phyloP scores from a whole-genome alignment of 23 red algal genomes.

The Gracilariopsis chorda region DNA sequence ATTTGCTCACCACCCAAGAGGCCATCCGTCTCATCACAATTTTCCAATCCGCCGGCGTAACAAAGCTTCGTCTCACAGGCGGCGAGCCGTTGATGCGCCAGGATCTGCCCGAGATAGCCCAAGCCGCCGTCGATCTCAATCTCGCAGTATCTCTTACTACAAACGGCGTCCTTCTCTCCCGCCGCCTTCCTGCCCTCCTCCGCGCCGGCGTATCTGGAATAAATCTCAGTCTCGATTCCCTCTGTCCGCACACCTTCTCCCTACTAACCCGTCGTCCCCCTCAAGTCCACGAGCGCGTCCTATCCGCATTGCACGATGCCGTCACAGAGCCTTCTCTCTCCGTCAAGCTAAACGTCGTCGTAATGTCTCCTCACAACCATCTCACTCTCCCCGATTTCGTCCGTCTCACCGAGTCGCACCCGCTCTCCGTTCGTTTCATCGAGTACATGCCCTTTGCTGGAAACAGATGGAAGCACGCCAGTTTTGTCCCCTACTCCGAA shows the following conservation, averaged over 20 bases:
- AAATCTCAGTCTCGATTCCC: constrained; percentile 83
- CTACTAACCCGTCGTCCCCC: constrained; percentile 60
- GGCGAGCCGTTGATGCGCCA: constrained; percentile 83
- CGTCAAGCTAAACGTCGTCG: constrained; percentile 91
- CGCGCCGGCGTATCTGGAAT: constrained; percentile 51
- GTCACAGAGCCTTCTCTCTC: constrained; percentile 21
- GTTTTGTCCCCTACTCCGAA: constrained; percentile 81
- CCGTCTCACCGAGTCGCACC: constrained; percentile 31
- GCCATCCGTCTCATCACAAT: constrained; percentile 45
- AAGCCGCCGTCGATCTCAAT: neutral
- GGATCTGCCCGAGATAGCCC: constrained; percentile 16
- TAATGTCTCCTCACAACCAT: constrained; percentile 85
- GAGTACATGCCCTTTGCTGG: constrained; percentile 99
- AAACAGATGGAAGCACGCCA: constrained; percentile 58
- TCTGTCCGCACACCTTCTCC: constrained; percentile 62
- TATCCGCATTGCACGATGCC: constrained; percentile 49
- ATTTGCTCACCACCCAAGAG: constrained; percentile 64
- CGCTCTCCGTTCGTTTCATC: constrained; percentile 85
- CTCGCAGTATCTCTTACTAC: constrained; percentile 75
- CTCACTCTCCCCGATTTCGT: constrained; percentile 63
- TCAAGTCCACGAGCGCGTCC: constrained; percentile 44
- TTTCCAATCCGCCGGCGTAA: constrained; percentile 49
- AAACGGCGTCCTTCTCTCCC: constrained; percentile 64
- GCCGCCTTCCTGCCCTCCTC: constrained; percentile 48
- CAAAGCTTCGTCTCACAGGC: constrained; percentile 89